Evolutionary conservation across 2,329 filamentous ascomycete genomes (phyloP).

Genomic region (Apiospora saccharicola): DNA sequence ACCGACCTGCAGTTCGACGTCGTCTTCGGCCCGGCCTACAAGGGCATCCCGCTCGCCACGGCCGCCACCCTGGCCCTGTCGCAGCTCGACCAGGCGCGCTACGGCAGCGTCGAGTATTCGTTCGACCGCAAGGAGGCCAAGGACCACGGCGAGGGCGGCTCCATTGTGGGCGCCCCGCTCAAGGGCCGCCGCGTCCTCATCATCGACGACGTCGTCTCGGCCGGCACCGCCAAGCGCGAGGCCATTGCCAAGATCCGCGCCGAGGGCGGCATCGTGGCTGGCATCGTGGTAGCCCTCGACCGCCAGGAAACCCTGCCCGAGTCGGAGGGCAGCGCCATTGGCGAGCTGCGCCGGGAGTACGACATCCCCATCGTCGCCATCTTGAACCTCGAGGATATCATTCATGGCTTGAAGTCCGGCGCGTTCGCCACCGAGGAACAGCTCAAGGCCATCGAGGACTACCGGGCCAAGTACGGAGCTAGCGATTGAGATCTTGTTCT

Average conservation of each 20-base stretch:
- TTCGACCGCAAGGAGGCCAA: conserved; percentile 98
- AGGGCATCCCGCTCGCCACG: conserved; percentile 91
- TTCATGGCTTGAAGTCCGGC: conserved; percentile 67
- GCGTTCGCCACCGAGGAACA: conserved; percentile 68
- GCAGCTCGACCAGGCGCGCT: conserved; percentile 70
- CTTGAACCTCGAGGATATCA: conserved; percentile 83
- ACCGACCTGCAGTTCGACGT: conserved; percentile 70
- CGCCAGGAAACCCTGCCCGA: conserved; percentile 82
- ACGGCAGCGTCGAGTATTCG: conserved; percentile 77
- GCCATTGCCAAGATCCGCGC: conserved; percentile 87
- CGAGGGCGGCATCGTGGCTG: conserved; percentile 84
- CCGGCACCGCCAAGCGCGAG: conserved; percentile 92
- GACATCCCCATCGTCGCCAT: conserved; percentile 85
- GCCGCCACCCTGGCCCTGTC: conserved; percentile 79
- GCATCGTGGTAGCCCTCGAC: conserved; percentile 89
- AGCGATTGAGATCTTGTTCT: not conserved
- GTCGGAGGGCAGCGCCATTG: conserved; percentile 78
- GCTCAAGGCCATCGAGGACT: conserved; percentile 74
- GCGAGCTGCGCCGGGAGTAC: conserved; percentile 83
- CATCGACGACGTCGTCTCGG: conserved; percentile 96
- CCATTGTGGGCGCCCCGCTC: conserved; percentile 86
- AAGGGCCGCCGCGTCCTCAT: conserved; percentile 88
- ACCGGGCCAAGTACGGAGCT: conserved; percentile 71
- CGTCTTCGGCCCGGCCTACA: conserved; percentile 94
- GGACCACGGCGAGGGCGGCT: conserved; percentile 93